These are phyloP conservation scores for Cercospora sp. DNA, from an alignment of 2,329 filamentous ascomycete genomes.

Conservation along the genomic window DNA sequence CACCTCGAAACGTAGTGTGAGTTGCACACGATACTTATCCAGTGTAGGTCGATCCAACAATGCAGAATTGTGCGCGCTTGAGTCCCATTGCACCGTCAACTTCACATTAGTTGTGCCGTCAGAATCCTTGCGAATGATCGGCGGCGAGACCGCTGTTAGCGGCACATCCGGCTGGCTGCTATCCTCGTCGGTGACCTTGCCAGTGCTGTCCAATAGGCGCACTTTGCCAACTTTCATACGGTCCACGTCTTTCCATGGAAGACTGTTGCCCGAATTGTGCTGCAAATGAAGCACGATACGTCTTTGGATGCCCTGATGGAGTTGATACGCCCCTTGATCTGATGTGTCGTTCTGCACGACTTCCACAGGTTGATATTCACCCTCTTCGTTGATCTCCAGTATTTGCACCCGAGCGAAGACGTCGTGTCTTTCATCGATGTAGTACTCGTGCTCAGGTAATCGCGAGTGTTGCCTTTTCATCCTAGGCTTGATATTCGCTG, in stretches of 20 bases:
- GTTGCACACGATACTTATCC: conserved; percentile 89
- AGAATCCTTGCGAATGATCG: conserved; percentile 77
- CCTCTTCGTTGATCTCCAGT: conserved; percentile 85
- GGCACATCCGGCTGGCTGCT: conserved; percentile 71
- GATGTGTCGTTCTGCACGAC: conserved; percentile 82
- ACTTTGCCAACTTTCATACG: conserved; percentile 77
- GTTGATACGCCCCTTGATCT: conserved; percentile 87
- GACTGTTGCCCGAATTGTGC: conserved; percentile 81
- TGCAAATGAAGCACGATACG: conserved; percentile 85
- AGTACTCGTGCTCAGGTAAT: conserved; percentile 89
- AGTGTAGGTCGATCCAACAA: conserved; percentile 89
- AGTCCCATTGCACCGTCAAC: conserved; percentile 93
- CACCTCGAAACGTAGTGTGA: conserved; percentile 84
- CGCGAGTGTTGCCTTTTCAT: conserved; percentile 59
- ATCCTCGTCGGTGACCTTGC: conserved; percentile 74
- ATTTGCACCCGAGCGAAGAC: conserved; percentile 85
- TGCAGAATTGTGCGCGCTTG: conserved; percentile 86
- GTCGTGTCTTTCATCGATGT: conserved; percentile 89
- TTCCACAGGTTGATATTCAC: conserved; percentile 88
- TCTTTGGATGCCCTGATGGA: conserved; percentile 91
- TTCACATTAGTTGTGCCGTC: conserved; percentile 88
- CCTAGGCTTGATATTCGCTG: conserved; percentile 53
- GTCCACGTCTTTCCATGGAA: conserved; percentile 85
- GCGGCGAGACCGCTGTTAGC: conserved; percentile 74
- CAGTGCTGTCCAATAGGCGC: conserved; percentile 78